Percentiles rank a stretch among this genome's conserved stretches.
phyloP scores from a whole-genome alignment of 176 grass and related monocot genomes.

The Puya raimondii region DNA sequence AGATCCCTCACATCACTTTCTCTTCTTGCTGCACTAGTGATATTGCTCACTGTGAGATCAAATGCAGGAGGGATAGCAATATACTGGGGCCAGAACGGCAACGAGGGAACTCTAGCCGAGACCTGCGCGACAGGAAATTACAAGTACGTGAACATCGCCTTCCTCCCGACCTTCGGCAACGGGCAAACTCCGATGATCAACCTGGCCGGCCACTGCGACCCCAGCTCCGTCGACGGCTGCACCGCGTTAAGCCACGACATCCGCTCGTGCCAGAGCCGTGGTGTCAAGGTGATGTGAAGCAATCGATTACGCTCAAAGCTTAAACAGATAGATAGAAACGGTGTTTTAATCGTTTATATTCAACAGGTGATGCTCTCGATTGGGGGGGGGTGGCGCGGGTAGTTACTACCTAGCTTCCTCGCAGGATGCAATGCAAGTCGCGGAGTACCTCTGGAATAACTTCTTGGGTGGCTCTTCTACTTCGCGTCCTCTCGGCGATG shows the following conservation, averaged over 20 bases:
- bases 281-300: constrained; percentile 37
- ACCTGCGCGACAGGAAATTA: constrained; percentile 14
- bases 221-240: constrained; percentile 37
- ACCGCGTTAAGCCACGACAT: constrained; percentile 36
- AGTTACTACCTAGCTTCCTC: constrained; percentile 44
- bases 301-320: too few species aligned
- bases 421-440: constrained; percentile 34
- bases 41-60: neutral
- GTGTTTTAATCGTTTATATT: too few species aligned
- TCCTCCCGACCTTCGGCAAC: constrained; percentile 62
- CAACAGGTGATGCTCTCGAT: constrained; percentile 39
- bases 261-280: constrained; percentile 41
- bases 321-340: too few species aligned
- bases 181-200: constrained; percentile 61
- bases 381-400: constrained; percentile 43
- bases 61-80: constrained; percentile 46
- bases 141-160: constrained; percentile 50
- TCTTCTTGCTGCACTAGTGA: too few species aligned
- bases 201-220: constrained; percentile 74
- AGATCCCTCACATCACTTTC: too few species aligned
- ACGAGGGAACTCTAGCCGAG: constrained; percentile 40
- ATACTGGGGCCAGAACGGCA: constrained; percentile 72
- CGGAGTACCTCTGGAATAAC: constrained; percentile 58
- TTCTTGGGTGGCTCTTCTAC: constrained; percentile 40
- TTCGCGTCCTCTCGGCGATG: constrained; percentile 46